These are phyloP conservation scores for Scedosporium dehoogii DNA, from an alignment of 2,329 filamentous ascomycete genomes.

Conservation along the genomic window DNA sequence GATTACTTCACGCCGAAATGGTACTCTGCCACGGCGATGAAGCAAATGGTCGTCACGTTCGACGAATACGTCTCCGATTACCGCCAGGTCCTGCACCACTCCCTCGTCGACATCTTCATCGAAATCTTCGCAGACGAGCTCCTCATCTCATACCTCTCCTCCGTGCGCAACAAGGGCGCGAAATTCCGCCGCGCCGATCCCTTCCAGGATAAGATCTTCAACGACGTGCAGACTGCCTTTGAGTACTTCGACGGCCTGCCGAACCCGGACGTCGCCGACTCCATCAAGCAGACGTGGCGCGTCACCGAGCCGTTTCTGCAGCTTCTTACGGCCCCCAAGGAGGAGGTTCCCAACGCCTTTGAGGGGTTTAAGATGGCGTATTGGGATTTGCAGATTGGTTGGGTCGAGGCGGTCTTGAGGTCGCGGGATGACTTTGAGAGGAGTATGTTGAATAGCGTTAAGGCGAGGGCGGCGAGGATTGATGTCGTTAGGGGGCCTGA, in stretches of 20 bases:
- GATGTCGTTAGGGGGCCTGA: slow-evolving; percentile 71
- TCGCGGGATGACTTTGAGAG: slow-evolving; percentile 89
- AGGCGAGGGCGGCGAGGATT: slow-evolving; percentile 78
- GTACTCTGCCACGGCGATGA: slow-evolving; percentile 82
- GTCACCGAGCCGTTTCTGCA: slow-evolving; percentile 77
- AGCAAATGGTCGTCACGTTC: slow-evolving; percentile 88
- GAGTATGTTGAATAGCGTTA: slow-evolving; percentile 77
- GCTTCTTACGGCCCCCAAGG: slow-evolving; percentile 68
- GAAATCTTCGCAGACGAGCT: slow-evolving; percentile 91
- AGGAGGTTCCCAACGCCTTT: slow-evolving; percentile 66
- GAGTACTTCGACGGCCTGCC: slow-evolving; percentile 71
- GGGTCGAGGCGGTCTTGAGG: slow-evolving; percentile 88
- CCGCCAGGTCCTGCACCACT: slow-evolving; percentile 71
- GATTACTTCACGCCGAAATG: slow-evolving; percentile 88
- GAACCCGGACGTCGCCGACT: slow-evolving; percentile 56
- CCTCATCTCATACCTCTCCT: slow-evolving; percentile 71
- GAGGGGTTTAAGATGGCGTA: slow-evolving; percentile 75
- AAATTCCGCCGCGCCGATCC: slow-evolving; percentile 82
- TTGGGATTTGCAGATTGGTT: slow-evolving; percentile 89
- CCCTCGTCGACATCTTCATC: slow-evolving; percentile 80
- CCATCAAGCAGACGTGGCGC: slow-evolving; percentile 86
- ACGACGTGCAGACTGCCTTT: slow-evolving; percentile 84
- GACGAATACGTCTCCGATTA: slow-evolving; percentile 93
- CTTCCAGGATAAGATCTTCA: slow-evolving; percentile 86
- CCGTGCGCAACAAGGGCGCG: slow-evolving; percentile 80